Conservation (phyloP, 2,329 filamentous ascomycete genomes). For the Colletotrichum sojae region DNA sequence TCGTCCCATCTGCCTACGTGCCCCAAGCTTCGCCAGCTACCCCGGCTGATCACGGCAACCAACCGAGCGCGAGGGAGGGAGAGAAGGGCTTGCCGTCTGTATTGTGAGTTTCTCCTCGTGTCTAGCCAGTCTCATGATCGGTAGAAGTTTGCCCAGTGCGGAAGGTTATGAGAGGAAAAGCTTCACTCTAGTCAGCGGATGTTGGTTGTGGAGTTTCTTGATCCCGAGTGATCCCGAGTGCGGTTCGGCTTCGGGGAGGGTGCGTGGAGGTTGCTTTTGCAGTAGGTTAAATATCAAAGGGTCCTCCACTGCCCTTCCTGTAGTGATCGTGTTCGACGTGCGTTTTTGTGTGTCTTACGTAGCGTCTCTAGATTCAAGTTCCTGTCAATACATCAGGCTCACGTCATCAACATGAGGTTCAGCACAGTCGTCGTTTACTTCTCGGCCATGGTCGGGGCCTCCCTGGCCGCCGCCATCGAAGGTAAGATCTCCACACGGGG, state of each 20-base stretch:
- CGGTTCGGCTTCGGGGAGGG: conserved; percentile 1
- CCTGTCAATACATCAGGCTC: background rate
- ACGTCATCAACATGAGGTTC: conserved; percentile 25
- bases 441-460: conserved; percentile 18
- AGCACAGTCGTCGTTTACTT: conserved; percentile 13
- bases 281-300: conserved; percentile 31
- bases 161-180: conserved; percentile 30
- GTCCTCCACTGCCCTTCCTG: background rate
- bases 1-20: conserved; percentile 21
- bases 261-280: background rate
- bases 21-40: conserved; percentile 32
- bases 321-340: background rate
- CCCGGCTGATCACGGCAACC: conserved; percentile 13
- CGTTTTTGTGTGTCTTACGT: background rate
- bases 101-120: background rate
- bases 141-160: conserved; percentile 21
- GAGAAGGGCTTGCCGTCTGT: background rate
- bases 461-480: conserved; percentile 21
- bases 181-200: conserved; percentile 5
- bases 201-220: background rate
- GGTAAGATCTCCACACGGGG: background rate
- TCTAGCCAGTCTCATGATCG: conserved; percentile 32
- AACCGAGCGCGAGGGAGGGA: background rate
- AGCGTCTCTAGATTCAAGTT: background rate
- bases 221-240: conserved; percentile 3